Evolutionary conservation across 768 basidiomycete species (phyloP).

Genomic region (Inosperma sp.): DNA sequence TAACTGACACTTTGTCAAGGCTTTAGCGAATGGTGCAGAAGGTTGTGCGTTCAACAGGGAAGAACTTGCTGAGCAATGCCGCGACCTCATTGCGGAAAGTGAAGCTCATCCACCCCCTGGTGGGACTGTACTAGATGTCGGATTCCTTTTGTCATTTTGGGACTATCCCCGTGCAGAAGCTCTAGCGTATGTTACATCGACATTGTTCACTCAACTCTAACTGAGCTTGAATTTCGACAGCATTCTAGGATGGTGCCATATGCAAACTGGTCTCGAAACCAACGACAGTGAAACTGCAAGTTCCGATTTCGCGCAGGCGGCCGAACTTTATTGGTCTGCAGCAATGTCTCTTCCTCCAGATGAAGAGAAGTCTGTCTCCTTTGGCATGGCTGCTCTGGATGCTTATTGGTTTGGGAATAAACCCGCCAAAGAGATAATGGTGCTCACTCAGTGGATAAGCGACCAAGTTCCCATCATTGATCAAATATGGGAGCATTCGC

Average conservation of each 20-base stretch:
- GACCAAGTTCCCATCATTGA: too few relatives aligned
- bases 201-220: constrained; percentile 1
- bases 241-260: constrained; percentile 28
- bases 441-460: too few relatives aligned
- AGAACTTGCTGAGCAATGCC: constrained; percentile 29
- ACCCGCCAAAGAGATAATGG: too few relatives aligned
- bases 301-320: constrained; percentile 21
- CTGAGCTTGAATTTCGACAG: too few relatives aligned
- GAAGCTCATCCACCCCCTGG: constrained; percentile 23
- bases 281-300: constrained; percentile 12
- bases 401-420: constrained; percentile 26
- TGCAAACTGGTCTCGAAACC: constrained; percentile 20
- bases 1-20: too few relatives aligned
- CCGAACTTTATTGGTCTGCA: constrained; percentile 30
- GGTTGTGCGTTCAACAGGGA: constrained; percentile 21
- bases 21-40: constrained; percentile 7
- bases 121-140: constrained; percentile 20
- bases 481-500: too few relatives aligned
- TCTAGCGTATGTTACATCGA: constrained; percentile 29
- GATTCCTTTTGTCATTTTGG: constrained; percentile 35
- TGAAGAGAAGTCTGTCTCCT: constrained; percentile 33
- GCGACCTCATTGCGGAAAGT: constrained; percentile 29
- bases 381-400: constrained; percentile 31
- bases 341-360: constrained; percentile 32
- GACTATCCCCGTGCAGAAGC: constrained; percentile 34